phyloP scores from a whole-genome alignment of 345 rosid species.

The Citrus cavaleriei region DNA sequence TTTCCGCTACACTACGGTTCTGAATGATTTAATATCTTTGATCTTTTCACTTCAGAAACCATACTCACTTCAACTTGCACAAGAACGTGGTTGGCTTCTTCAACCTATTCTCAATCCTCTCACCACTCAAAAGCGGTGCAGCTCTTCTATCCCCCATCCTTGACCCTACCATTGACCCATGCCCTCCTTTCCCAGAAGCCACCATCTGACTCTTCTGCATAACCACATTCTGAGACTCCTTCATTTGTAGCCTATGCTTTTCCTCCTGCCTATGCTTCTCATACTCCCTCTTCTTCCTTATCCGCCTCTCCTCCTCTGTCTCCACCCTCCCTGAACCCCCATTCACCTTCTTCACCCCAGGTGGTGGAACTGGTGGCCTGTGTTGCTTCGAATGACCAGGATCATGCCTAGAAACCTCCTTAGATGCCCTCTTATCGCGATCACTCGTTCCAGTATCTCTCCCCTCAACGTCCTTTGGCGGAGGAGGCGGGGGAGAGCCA shows the following conservation, averaged over 20 bases:
- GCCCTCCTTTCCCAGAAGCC: conserved; percentile 63
- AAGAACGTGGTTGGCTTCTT: conserved; percentile 98
- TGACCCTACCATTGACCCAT: conserved; percentile 64
- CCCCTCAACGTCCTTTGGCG: conserved; percentile 41
- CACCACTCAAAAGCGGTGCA: conserved; percentile 61
- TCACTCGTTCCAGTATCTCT: conserved; percentile 32
- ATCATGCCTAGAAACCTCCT: conserved; percentile 45
- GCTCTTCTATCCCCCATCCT: conserved; percentile 81
- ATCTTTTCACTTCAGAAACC: not conserved
- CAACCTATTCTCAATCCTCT: conserved; percentile 86
- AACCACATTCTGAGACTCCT: conserved; percentile 52
- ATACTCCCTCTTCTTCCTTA: conserved; percentile 84
- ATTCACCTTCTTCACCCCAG: conserved; percentile 37
- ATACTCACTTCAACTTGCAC: conserved; percentile 96
- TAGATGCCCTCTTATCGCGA: conserved; percentile 30
- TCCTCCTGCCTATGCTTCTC: conserved; percentile 85
- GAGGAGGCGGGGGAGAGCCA: conserved; percentile 81
- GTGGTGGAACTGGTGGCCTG: conserved; percentile 32
- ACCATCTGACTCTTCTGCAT: conserved; percentile 53
- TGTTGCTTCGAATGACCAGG: conserved; percentile 44
- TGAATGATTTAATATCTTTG: not conserved
- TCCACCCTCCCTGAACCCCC: conserved; percentile 51
- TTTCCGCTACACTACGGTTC: not conserved
- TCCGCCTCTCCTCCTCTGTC: conserved; percentile 90
- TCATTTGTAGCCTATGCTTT: conserved; percentile 57